Conservation (phyloP, 441 rosid genomes). For the Kokia cookei region DNA sequence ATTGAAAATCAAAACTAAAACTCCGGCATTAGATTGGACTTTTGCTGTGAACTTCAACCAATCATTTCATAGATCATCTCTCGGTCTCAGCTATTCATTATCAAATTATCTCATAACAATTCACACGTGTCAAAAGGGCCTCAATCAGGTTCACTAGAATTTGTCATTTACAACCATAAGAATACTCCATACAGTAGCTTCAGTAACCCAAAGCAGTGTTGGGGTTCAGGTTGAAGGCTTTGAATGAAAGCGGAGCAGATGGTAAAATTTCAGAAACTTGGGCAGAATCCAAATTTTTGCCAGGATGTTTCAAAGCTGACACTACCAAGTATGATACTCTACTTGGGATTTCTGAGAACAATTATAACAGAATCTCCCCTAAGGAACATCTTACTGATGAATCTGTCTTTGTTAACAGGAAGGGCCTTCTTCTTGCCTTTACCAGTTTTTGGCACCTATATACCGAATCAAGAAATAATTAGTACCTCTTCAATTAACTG, state of each 20-base stretch:
- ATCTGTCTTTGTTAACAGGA: constrained; percentile 87
- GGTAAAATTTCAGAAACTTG: neutral
- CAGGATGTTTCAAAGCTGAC: neutral
- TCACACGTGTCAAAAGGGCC: neutral
- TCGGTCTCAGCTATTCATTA: neutral
- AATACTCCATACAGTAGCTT: neutral
- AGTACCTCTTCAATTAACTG: neutral
- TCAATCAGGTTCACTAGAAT: neutral
- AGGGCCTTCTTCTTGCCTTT: constrained; percentile 95
- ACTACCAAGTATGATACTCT: neutral
- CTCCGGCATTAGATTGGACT: too few species aligned
- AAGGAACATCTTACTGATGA: constrained; percentile 94
- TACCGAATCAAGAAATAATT: neutral
- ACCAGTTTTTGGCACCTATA: constrained; percentile 83
- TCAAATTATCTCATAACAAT: neutral
- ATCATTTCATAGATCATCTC: neutral
- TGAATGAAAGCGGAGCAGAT: neutral
- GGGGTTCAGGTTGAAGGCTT: neutral
- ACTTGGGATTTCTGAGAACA: constrained; percentile 91
- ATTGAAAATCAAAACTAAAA: too few species aligned
- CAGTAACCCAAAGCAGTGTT: neutral
- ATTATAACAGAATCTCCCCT: constrained; percentile 94
- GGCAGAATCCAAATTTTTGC: neutral
- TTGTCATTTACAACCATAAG: neutral
- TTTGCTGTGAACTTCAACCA: too few species aligned